Evolutionary conservation across 768 basidiomycete genomes (phyloP), one percentile per base, ranked within the genome.

Genomic region (Albatrellus ellisii): DNA sequence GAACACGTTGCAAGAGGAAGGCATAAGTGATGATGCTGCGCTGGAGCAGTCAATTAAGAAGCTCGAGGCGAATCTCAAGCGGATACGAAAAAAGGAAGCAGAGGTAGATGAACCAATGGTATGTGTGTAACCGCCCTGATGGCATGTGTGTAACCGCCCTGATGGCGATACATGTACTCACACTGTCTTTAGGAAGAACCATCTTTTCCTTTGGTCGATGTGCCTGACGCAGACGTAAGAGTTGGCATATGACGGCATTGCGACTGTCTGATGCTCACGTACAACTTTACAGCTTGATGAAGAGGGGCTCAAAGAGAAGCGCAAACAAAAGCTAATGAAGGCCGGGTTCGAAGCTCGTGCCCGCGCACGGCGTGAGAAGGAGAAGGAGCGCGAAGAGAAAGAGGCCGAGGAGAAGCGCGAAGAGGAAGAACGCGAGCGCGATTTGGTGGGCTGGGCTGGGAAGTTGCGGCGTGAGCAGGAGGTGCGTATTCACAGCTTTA

Each of bases 241-340:
- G 31, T 27, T 28, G 41, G 22, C 5, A 9, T 1, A 12, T 21
- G 26, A 15, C 28, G n/a, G n/a, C n/a, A n/a, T n/a, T n/a, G n/a
- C n/a, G n/a, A n/a, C n/a, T n/a, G n/a, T n/a, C n/a, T n/a, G n/a
- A 12, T 8, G 26, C 4, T 31, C 28, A 33, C 31, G 28, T 17
- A 6, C 14, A 2, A 2, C 14, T n/a, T 26, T 21, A 14, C 45
- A 88, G 82, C 69, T 90, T 6, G 86, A 88, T 52, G 92, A 98
- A 54, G 91, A 94, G 29, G 72, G 78, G 20, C 57, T 97, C 26
- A 97, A 87, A 57, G 95, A 99, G 60, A 99, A 98, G 65, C 79
- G 79, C 54, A 86, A 82, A 54, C 95, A 99, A 57, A 83, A 78
- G 50, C 68, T 98, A 25, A 65, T 92, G 64, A 98, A 95, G 59